Base-by-base conservation (phyloP, 208 protist species). In the Eutreptiella sp. region DNA sequence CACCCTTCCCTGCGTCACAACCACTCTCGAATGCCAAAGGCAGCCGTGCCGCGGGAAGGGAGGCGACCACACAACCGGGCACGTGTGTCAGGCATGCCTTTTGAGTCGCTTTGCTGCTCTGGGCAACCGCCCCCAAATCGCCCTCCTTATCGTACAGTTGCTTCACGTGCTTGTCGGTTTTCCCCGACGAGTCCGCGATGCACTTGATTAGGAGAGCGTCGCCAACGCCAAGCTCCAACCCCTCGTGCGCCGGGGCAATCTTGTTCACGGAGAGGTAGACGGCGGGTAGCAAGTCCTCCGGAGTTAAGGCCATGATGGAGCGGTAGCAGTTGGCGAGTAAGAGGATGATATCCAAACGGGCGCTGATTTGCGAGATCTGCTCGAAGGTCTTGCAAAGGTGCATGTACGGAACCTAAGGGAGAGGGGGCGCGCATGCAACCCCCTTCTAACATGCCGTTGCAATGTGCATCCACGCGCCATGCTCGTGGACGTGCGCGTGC, bases 151-250 rank as follows among this genome's bases (percentile, higher is more conserved):
- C 76, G 48, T 92, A 87, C 43, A 84, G 75, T 41, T 89, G 77
- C 76, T 90, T 92, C 0, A 94, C 48, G 1, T 71, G 60, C 1
- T 78, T 65, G n/a, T 84, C 62, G 0, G 76, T 90, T 64, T 89
- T 83, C n/a, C 94, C 93, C 31, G 92, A 96, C 41, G 88, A 85
- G 46, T 96, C 83, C 0, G 88, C 77, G 1, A 99, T 73, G 7
- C 88, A 84, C 64, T 98, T 96, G 29, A 95, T 70, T 9, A 99
- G 53, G 4, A 97, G 70, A 3, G 89, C 79, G 35, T 99, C 95
- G 26, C 96, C 96, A 46, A 99, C 85, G 27, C 96, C 96, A 0
- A 99, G 82, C 75, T 98, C 96, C 29, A 98, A 75, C 0, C 94
- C 94, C 42, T 91, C 81, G 66, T 97, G 95, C 9, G 87, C 79